Evolutionary conservation across 495 filamentous ascomycete genomes (phyloP).

Genomic region (Xylaria venustula): DNA sequence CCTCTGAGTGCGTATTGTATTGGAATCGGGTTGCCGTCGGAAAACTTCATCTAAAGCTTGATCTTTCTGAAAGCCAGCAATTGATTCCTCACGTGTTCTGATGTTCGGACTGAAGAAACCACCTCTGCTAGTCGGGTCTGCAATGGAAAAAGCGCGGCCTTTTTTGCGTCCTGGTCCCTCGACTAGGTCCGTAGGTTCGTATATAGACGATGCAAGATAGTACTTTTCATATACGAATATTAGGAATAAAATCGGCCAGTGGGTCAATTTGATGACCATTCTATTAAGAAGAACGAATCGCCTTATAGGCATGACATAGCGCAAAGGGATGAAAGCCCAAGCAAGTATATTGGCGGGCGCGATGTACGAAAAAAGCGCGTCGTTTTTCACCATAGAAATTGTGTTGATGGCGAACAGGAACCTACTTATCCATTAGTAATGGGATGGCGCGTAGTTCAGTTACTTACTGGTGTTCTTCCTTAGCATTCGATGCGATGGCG

Average conservation of each 20-base stretch:
- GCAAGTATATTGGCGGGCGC: constrained; percentile 85
- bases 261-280: constrained; percentile 82
- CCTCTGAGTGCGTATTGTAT: constrained; percentile 47
- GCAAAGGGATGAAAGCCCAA: constrained; percentile 78
- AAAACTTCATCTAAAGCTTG: constrained; percentile 92
- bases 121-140: constrained; percentile 45
- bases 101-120: constrained; percentile 68
- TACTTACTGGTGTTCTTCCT: constrained; percentile 80
- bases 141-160: constrained; percentile 53
- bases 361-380: constrained; percentile 88
- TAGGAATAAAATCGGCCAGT: constrained; percentile 78
- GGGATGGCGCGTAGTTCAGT: background rate
- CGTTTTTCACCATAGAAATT: constrained; percentile 94
- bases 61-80: constrained; percentile 83
- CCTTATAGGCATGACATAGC: constrained; percentile 74
- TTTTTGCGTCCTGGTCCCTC: constrained; percentile 40
- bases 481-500: constrained; percentile 86
- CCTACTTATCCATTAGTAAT: constrained; percentile 21
- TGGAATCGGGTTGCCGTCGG: constrained; percentile 49
- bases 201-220: constrained; percentile 64
- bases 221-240: constrained; percentile 86
- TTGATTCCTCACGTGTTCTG: constrained; percentile 74
- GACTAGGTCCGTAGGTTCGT: constrained; percentile 74
- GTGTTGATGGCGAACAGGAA: constrained; percentile 93
- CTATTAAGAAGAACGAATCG: constrained; percentile 80